Evolutionary conservation across 495 filamentous ascomycete species (phyloP), one percentile per base, ranked within the genome.

Genomic region (Lepidopterella palustris): DNA sequence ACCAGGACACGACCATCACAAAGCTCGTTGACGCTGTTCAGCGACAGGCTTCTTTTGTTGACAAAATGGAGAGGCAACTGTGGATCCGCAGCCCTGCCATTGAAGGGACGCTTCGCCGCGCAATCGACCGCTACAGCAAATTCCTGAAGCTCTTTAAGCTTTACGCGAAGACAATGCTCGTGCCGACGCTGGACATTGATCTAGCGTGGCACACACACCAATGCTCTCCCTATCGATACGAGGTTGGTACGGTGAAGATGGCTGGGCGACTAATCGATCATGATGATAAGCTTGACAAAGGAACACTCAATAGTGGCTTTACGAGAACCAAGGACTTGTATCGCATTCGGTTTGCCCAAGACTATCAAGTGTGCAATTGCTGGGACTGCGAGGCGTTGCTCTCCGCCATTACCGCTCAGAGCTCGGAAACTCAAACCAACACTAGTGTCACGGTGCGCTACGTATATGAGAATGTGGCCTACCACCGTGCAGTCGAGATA

Each of bases 71-170:
- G 31, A 27, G 18, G 4, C 50, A 67, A 8, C 66, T 72, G 25
- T 71, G 68, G 68, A 65, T 77, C 35, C 70, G 67, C 58, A 68
- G 58, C 9, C 71, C 71, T 0, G 63, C 72, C 0, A 59, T 76
- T 5, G 53, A 59, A 18, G 68, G 68, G 11, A 72, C 69, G 0
- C 21, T 70, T 15, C 20, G 47, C 18, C 61, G 62, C 47, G 60
- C 64, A 24, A 48, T 65, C 8, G 59, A 48, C 13, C 59, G 68
- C 10, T 76, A 76, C 50, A 47, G 47, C 27, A 67, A 67, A 21
- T 74, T 76, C 57, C 25, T 74, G 0, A 29, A 60, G 18, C 60
- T 76, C 4, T 63, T 74, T 42, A n/a, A 31, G 6, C 48, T 59
- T 3, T 65, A 69, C 20, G 58, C 58, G 3, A 18, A 23, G 3